These are phyloP conservation scores for Teratosphaeriaceae sp. DNA, from an alignment of 2,329 filamentous ascomycete species.

Conservation along the genomic window DNA sequence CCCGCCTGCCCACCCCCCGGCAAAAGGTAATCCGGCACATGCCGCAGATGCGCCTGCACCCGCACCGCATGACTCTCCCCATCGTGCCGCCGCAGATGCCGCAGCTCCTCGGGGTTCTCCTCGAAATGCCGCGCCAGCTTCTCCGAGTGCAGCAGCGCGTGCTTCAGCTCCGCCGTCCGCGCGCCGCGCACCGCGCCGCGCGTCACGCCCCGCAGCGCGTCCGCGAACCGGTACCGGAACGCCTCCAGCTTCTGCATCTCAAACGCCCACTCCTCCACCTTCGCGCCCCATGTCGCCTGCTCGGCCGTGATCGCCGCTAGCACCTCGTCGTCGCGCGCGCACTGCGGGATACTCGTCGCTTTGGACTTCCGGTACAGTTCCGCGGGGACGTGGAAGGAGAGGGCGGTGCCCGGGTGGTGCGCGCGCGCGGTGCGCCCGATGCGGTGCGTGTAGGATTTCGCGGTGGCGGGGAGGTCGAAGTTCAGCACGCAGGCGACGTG, in stretches of 20 bases:
- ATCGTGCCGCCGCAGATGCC: slow-evolving; percentile 85
- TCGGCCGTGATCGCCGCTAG: slow-evolving; percentile 72
- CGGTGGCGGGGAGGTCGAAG: slow-evolving; percentile 84
- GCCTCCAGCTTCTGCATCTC: slow-evolving; percentile 91
- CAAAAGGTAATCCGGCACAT: slow-evolving; percentile 89
- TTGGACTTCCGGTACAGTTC: slow-evolving; percentile 83
- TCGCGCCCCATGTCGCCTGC: slow-evolving; percentile 70
- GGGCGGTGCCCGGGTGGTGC: slow-evolving; percentile 84
- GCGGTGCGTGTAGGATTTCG: slow-evolving; percentile 93
- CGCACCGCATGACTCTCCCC: slow-evolving; percentile 76
- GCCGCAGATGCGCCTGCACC: slow-evolving; percentile 82
- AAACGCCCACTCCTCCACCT: slow-evolving; percentile 85
- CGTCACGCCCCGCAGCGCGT: slow-evolving; percentile 85
- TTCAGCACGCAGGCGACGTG: slow-evolving; percentile 93
- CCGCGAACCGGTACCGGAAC: slow-evolving; percentile 91
- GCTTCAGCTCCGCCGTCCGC: slow-evolving; percentile 74
- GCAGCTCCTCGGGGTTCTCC: slow-evolving; percentile 86
- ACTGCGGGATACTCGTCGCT: slow-evolving; percentile 67
- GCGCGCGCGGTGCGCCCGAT: slow-evolving; percentile 91
- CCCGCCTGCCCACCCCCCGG: slow-evolving; percentile 66
- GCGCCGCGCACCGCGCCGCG: slow-evolving; percentile 86
- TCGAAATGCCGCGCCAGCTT: slow-evolving; percentile 95
- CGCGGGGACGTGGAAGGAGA: slow-evolving; percentile 88
- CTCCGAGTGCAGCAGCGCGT: slow-evolving; percentile 88
- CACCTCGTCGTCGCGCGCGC: slow-evolving; percentile 78